Base-by-base conservation (phyloP, 768 basidiomycete genomes). In the Lactarius tabidus region DNA sequence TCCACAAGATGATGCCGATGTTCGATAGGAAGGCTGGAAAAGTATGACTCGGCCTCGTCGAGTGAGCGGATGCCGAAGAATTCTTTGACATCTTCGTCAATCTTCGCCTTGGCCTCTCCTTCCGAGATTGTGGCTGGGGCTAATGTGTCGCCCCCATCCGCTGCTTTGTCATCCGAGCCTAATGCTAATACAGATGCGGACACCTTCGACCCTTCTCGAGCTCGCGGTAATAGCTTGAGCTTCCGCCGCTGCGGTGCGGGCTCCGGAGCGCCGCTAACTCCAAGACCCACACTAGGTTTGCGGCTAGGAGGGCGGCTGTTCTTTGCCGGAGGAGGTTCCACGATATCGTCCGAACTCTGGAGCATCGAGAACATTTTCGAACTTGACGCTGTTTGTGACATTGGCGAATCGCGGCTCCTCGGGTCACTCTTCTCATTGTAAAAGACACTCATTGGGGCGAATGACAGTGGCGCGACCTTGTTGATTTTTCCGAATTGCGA, bases 311-410 rank as follows among this genome's bases (percentile, higher is more conserved):
- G 77, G 57, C 79, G 75, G 67, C 75, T 85, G 73, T 85, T 74
- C 75, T 88, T 89, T 28, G 75, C 55, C 12, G 69, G 66, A 7
- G 77, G 71, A 48, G 75, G 73, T 28, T 90, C 89, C 7, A 79
- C 77, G 0, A 79, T 77, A 41, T 84, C 81, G 69, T 88, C 87
- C 9, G 81, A 69, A 67, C 79, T 80, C 73, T 87, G 85, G 59
- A 95, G 87, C 85, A 91, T 89, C 28, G 87, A 88, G 78, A 94
- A 94, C 88, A 93, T 93, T 76, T 94, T 95, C 56, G 85, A 84
- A 64, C 77, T 85, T 51, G 93, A 94, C 70, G 80, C 85, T n/a
- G 87, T 85, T 55, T 92, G 85, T 9, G 91, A 90, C 10, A 96
- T 75, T 3, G 91, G 83, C 8, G 80, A 77, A 69, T 90, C 87